Evolutionary conservation across 2,329 filamentous ascomycete species (phyloP).

Genomic region (Colletotrichum truncatum): DNA sequence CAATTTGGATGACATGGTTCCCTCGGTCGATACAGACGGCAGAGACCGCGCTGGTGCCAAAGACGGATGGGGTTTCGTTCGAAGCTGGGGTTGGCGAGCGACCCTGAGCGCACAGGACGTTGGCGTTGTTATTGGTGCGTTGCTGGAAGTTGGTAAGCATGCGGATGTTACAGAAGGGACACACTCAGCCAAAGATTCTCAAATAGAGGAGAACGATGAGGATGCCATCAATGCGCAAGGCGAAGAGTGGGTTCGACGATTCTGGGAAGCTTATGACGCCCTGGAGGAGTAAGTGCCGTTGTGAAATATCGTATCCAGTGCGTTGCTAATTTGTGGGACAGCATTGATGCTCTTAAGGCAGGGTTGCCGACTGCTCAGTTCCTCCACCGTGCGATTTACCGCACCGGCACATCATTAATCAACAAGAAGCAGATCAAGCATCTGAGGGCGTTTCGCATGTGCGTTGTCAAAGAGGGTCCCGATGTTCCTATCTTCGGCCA

Average conservation of each 20-base stretch:
- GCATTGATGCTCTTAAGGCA: slow-evolving; percentile 78
- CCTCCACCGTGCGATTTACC: slow-evolving; percentile 90
- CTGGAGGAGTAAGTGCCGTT: slow-evolving; percentile 68
- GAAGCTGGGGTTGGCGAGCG: slow-evolving; percentile 97
- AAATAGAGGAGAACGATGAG: slow-evolving; percentile 54
- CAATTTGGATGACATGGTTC: slow-evolving; percentile 92
- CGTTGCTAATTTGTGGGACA: slow-evolving; percentile 54
- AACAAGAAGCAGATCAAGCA: slow-evolving; percentile 95
- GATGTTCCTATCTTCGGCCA: slow-evolving; percentile 93
- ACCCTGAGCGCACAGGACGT: slow-evolving; percentile 94
- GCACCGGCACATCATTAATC: slow-evolving; percentile 89
- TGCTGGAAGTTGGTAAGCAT: slow-evolving; percentile 87
- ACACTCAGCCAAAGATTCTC: slow-evolving; percentile 39
- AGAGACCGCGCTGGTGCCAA: slow-evolving; percentile 77
- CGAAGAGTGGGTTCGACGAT: slow-evolving; percentile 73
- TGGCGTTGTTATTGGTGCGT: slow-evolving; percentile 89
- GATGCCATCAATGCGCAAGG: slow-evolving; percentile 56
- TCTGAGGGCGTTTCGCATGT: slow-evolving; percentile 91
- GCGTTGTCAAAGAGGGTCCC: slow-evolving; percentile 92
- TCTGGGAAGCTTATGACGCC: slow-evolving; percentile 79
- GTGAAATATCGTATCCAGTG: slow-evolving; percentile 53
- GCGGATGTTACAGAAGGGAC: slow-evolving; percentile 45
- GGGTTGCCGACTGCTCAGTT: slow-evolving; percentile 87
- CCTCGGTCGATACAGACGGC: slow-evolving; percentile 76
- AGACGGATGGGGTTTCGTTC: slow-evolving; percentile 96